Evolutionary conservation across 176 grass and related monocot species (phyloP).

Genomic region (Bothriochloa decipiens): DNA sequence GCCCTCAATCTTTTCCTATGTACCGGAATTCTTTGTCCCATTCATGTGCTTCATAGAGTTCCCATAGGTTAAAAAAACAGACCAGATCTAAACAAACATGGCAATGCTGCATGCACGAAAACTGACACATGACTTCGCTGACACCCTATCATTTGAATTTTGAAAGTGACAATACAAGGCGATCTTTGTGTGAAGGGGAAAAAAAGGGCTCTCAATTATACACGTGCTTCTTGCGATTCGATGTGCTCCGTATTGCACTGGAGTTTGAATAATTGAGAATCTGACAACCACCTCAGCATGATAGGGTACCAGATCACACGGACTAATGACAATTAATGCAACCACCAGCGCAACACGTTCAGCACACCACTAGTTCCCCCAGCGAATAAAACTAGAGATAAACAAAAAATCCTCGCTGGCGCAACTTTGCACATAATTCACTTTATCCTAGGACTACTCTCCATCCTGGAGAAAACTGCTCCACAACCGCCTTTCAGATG

Average conservation of each 20-base stretch:
- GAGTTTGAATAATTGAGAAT: conserved; percentile 12
- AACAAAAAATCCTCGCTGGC: not conserved
- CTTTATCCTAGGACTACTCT: conserved; percentile 19
- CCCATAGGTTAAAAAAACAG: too few species aligned
- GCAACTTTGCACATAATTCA: not conserved
- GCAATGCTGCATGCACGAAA: not conserved
- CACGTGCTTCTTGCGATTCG: not conserved
- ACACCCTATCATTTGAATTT: not conserved
- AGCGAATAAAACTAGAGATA: not conserved
- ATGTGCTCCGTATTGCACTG: not conserved
- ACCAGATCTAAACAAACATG: too few species aligned
- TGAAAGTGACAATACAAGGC: not conserved
- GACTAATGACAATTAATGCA: conserved; percentile 32
- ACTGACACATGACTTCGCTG: not conserved
- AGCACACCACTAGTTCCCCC: not conserved
- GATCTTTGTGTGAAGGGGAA: not conserved
- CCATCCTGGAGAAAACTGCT: conserved; percentile 4
- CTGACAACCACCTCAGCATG: conserved; percentile 26
- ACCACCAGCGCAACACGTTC: not conserved
- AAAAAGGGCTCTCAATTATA: not conserved
- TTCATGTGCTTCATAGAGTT: too few species aligned
- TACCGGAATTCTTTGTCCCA: too few species aligned
- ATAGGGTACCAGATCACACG: not conserved
- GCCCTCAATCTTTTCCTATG: too few species aligned
- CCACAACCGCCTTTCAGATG: not conserved